phyloP scores from a whole-genome alignment of 2,329 filamentous ascomycete genomes.

The Fusarium beomiforme region DNA sequence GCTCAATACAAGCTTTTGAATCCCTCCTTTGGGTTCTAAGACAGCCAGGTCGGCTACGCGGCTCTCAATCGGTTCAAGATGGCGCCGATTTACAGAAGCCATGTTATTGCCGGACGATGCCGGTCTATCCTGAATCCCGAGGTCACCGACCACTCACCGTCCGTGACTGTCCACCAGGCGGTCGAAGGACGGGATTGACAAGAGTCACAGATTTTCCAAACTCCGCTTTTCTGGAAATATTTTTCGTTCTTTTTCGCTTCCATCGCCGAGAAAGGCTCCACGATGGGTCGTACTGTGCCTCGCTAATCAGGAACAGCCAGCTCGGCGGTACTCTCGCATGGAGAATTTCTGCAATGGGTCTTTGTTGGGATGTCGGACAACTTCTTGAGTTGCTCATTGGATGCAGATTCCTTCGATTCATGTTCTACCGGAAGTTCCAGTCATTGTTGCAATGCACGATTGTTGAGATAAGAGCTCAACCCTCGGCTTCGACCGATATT shows the following conservation, averaged over 20 bases:
- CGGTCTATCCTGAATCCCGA: conserved; percentile 26
- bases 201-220: conserved; percentile 29
- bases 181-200: conserved; percentile 26
- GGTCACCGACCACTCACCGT: conserved; percentile 16
- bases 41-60: conserved; percentile 24
- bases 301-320: conserved; percentile 19
- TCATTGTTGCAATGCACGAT: conserved; percentile 3
- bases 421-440: conserved; percentile 18
- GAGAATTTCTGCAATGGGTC: conserved; percentile 12
- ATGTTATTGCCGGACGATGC: conserved; percentile 20
- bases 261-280: conserved; percentile 19
- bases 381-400: conserved; percentile 3
- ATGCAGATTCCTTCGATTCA: conserved; percentile 17
- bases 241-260: conserved; percentile 35
- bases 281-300: conserved; percentile 12
- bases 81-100: conserved; percentile 22
- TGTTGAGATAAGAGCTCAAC: conserved; percentile 5
- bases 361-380: not conserved
- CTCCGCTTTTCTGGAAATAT: conserved; percentile 21
- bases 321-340: conserved; percentile 28
- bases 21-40: not conserved
- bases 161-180: conserved; percentile 19
- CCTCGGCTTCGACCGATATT: conserved; percentile 16
- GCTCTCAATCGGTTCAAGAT: conserved; percentile 28
- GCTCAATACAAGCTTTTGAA: not conserved